Percentiles rank a stretch among this genome's conserved stretches.
phyloP scores from a whole-genome alignment of 257 asterid genomes.

The Ballota nigra region DNA sequence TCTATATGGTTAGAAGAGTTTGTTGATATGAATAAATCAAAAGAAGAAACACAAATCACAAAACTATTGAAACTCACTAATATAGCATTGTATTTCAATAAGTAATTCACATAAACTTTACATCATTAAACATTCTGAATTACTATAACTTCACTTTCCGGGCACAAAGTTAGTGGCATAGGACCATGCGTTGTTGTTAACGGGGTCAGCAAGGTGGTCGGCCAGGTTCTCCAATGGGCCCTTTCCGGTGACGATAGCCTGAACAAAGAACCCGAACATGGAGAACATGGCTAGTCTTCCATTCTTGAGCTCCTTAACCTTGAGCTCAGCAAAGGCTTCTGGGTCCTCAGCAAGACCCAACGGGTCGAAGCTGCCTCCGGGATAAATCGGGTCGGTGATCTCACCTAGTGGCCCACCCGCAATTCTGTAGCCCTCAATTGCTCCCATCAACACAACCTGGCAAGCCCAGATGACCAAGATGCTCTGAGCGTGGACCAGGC shows the following conservation, averaged over 20 bases:
- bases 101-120: background rate
- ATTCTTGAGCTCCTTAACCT: constrained; percentile 54
- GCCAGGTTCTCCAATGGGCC: constrained; percentile 52
- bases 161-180: constrained; percentile 47
- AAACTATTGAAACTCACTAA: background rate
- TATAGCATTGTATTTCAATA: background rate
- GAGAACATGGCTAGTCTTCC: constrained; percentile 55
- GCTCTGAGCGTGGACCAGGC: constrained; percentile 60
- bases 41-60: too few relatives aligned
- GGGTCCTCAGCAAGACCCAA: constrained; percentile 61
- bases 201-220: constrained; percentile 51
- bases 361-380: constrained; percentile 58
- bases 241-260: constrained; percentile 48
- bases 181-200: constrained; percentile 54
- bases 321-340: constrained; percentile 53
- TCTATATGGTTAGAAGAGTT: too few relatives aligned
- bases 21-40: too few relatives aligned
- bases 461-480: constrained; percentile 59
- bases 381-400: constrained; percentile 44
- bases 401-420: constrained; percentile 59
- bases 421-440: constrained; percentile 56
- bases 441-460: constrained; percentile 57
- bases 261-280: constrained; percentile 49
- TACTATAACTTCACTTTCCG: constrained; percentile 30
- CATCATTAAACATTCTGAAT: background rate